A percentile compares a stretch with the other conserved stretches of the same genome.
Conservation (phyloP, 1,284 basidiomycete species). For the Melampsora americana region DNA sequence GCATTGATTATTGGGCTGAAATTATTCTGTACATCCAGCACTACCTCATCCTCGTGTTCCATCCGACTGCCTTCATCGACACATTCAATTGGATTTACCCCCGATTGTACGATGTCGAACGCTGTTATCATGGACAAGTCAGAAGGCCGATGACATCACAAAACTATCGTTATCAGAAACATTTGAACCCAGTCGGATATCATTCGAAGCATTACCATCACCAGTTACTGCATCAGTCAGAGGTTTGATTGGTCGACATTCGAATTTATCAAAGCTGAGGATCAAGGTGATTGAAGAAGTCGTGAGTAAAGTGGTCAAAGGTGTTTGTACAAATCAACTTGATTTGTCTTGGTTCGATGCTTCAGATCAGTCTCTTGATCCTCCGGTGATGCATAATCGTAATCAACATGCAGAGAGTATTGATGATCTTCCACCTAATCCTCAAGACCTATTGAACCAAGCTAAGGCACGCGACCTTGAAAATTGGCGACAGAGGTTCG, state of each 20-base stretch:
- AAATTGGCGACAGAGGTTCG: slow-evolving; percentile 20
- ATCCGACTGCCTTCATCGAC: slow-evolving; percentile 10
- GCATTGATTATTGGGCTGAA: not conserved
- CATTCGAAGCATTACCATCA: slow-evolving; percentile 6
- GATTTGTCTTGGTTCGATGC: slow-evolving; percentile 24
- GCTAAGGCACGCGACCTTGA: slow-evolving; percentile 17
- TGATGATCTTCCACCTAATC: slow-evolving; percentile 20
- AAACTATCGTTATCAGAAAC: not conserved
- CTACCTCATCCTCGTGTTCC: slow-evolving; percentile 26
- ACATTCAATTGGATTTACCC: slow-evolving; percentile 20
- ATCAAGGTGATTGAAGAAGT: not conserved
- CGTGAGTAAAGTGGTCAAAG: slow-evolving; percentile 13
- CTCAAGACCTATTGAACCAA: slow-evolving; percentile 34
- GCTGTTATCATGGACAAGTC: slow-evolving; percentile 33
- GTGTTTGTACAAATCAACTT: slow-evolving; percentile 33
- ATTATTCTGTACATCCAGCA: not conserved
- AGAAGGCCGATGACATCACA: slow-evolving; percentile 31
- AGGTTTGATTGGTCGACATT: not conserved
- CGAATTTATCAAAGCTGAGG: not conserved
- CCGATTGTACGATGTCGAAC: slow-evolving; percentile 32
- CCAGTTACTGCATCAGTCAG: not conserved
- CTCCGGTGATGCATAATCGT: not conserved
- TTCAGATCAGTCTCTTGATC: not conserved
- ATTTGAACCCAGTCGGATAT: slow-evolving; percentile 21
- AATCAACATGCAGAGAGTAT: not conserved